These are phyloP conservation scores for Acorus calamus DNA, from an alignment of 106 monocot species.

Conservation along the genomic window DNA sequence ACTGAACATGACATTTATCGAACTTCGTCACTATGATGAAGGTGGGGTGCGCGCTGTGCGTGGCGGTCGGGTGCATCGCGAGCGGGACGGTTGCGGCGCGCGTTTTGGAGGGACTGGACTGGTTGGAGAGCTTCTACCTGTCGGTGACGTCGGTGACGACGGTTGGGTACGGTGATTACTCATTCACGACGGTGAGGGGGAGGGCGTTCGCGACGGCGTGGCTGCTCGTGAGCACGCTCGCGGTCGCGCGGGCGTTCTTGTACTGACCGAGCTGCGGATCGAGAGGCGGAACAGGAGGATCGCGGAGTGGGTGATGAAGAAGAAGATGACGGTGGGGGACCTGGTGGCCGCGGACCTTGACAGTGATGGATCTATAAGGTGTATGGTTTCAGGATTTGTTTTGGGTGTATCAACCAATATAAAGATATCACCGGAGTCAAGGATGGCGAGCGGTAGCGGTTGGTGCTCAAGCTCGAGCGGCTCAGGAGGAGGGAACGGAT, in stretches of 20 bases:
- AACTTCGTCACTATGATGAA: too few species aligned
- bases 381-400: neutral
- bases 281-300: conserved; percentile 15
- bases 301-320: conserved; percentile 12
- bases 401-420: too few species aligned
- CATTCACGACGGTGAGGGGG: conserved; percentile 17
- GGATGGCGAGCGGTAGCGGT: too few species aligned
- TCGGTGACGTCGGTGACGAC: conserved; percentile 29
- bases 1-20: too few species aligned
- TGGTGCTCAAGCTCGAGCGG: too few species aligned
- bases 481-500: too few species aligned
- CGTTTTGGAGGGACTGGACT: conserved; percentile 14
- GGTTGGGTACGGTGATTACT: conserved; percentile 20
- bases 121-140: conserved; percentile 21
- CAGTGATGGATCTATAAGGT: conserved; percentile 25
- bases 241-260: conserved; percentile 17
- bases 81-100: conserved; percentile 12
- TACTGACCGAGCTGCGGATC: conserved; percentile 24
- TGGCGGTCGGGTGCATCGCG: conserved; percentile 12
- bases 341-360: conserved; percentile 17
- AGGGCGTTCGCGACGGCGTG: conserved; percentile 20
- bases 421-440: too few species aligned
- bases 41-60: too few species aligned
- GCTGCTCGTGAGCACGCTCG: conserved; percentile 22
- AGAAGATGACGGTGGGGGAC: conserved; percentile 15